Evolutionary conservation across 164 flowering plant genomes (phyloP), one percentile per base, ranked within the genome.

Genomic region (Kalanchoe fedtschenkoi): DNA sequence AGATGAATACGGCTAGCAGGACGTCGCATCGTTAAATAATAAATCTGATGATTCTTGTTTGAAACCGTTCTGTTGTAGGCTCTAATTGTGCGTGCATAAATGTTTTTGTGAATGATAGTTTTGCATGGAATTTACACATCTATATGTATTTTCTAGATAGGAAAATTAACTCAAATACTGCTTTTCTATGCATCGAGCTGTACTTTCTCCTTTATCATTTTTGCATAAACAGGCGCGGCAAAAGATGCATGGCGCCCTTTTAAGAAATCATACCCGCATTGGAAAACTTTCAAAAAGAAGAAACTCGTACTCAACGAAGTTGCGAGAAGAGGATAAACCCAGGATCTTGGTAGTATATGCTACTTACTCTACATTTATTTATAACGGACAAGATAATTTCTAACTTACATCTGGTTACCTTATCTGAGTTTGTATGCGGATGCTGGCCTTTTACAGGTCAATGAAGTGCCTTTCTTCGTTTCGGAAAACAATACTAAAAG

Each of bases 201-300:
- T 28, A 26, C 32, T 2, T 3, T 11, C 24, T 1, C 13, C 32
- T 51, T n/a, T n/a, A n/a, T n/a, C 32, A 51, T 51, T 51, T 51
- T 51, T 51, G 26, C 56, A 5, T 51, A 32, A 29, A 51, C 56
- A 51, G 56, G 56, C 56, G 10, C 56, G 30, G 17, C 56, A 51
- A 51, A 51, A 26, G 32, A 51, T 51, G 56, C 56, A 10, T 22
- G 56, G 5, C 13, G 56, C 32, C 56, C 56, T 51, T 26, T 26
- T 51, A 51, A 51, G 56, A 51, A 51, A 51, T 26, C 56, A 51
- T 13, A 51, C 33, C 30, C 24, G 33, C 32, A 51, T 26, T 51
- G 56, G 32, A 3, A 51, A 51, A 51, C 17, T 51, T 15, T 24
- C 56, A 15, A 15, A 51, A 10, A 10, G 32, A 51, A 26, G 56